Base-by-base conservation (phyloP, 2,329 filamentous ascomycete species). In the Alternaria sp. region DNA sequence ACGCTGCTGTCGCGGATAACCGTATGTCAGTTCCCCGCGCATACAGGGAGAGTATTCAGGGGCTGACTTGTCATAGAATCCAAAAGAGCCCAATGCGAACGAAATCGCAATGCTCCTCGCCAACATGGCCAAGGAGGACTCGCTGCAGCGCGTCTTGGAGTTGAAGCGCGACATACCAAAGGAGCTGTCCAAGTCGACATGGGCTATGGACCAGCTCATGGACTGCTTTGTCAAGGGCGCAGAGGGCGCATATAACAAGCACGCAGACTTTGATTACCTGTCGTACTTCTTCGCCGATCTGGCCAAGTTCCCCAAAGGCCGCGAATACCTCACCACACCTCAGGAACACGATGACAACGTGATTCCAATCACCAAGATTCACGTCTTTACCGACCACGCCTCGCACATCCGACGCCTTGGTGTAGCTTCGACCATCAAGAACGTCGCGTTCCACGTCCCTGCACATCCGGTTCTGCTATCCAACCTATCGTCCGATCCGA, bases 371-470 rank as follows among this genome's bases (percentile, higher is more conserved):
- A 92, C 90, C 48, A 98, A 98, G 81, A 83, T 99, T 61, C 90
- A 90, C 60, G 94, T 98, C 58, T 98, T 98, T 77, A 98, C 95
- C 1, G 92, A 96, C 77, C 92, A 97, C 80, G 83, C 86, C 68
- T 96, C 91, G 2, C 85, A 90, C 28, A 88, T 97, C 53, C 87
- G 95, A 57, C 85, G 95, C 54, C 92, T 92, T 70, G 95, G 95
- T n/a, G 93, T 97, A n/a, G 94, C 94, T 7, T 93, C 89, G 60
- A 95, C 92, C 9, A 92, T 99, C 75, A 98, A 98, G 78, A 99
- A 99, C 73, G 87, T 91, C 29, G 88, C 92, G 6, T 98, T 99
- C 73, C 90, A 96, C 70, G 79, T 94, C 5, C 79, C 86, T 3
- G 85, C 89, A 0, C 94, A 98, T 70, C 81, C 86, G 0, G 80